Conservation (phyloP, 2,329 filamentous ascomycete species). For the Scytalidium lignicola region DNA sequence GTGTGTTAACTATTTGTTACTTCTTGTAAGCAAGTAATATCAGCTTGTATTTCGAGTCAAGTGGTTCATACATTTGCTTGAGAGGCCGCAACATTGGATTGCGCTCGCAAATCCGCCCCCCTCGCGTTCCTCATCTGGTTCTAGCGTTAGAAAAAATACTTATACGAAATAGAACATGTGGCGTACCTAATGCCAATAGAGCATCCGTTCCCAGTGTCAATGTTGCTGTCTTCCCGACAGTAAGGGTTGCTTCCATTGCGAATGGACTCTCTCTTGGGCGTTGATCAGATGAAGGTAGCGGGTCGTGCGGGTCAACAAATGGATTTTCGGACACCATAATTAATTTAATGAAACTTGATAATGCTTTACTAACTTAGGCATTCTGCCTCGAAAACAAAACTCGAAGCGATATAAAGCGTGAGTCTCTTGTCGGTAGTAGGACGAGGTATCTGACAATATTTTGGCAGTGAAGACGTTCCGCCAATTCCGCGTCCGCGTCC, state of each 20-base stretch:
- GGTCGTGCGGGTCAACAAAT: slow-evolving; percentile 32
- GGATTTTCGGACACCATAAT: slow-evolving; percentile 26
- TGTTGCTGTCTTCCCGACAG: slow-evolving; percentile 52
- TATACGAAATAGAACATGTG: neutral
- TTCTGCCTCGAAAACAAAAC: slow-evolving; percentile 5
- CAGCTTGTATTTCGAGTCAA: neutral
- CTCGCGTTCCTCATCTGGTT: slow-evolving; percentile 46
- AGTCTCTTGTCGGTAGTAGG: too few species aligned
- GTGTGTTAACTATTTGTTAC: slow-evolving; percentile 18
- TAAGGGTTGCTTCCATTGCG: slow-evolving; percentile 39
- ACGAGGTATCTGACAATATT: too few species aligned
- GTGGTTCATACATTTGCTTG: slow-evolving; percentile 31
- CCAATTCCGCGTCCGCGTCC: too few species aligned
- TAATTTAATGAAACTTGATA: slow-evolving; percentile 16
- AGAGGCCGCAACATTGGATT: slow-evolving; percentile 37
- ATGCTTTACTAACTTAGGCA: slow-evolving; percentile 12
- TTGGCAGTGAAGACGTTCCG: too few species aligned
- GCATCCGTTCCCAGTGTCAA: slow-evolving; percentile 57
- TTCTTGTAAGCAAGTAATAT: neutral
- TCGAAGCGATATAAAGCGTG: neutral
- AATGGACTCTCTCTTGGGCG: slow-evolving; percentile 28
- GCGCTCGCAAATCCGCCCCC: slow-evolving; percentile 35
- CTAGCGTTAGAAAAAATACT: slow-evolving; percentile 4
- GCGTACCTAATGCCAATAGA: slow-evolving; percentile 52
- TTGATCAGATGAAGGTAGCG: slow-evolving; percentile 24